These are phyloP conservation scores for Immersiporthe knoxdaviesiana DNA, from an alignment of 2,329 filamentous ascomycete genomes.

Conservation along the genomic window DNA sequence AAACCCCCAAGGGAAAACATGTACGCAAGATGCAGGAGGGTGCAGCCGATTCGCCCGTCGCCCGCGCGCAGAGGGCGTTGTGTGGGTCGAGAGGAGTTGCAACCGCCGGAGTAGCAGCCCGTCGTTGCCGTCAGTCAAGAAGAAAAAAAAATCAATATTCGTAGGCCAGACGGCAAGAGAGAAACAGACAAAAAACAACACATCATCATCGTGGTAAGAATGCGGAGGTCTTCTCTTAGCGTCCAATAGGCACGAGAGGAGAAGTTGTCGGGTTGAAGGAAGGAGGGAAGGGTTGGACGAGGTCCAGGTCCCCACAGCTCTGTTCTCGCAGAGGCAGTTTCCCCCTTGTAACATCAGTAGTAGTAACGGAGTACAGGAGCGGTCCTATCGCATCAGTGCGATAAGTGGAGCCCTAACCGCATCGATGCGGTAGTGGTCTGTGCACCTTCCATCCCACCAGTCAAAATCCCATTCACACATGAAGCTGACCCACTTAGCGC, in stretches of 20 bases:
- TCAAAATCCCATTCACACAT: too few species aligned
- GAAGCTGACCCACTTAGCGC: too few species aligned
- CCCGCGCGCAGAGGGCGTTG: too few species aligned
- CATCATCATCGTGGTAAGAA: neutral
- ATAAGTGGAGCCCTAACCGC: too few species aligned
- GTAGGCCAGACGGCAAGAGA: neutral
- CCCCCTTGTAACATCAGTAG: too few species aligned
- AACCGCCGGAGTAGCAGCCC: neutral
- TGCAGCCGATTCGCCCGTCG: neutral
- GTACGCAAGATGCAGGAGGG: neutral
- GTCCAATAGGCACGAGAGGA: neutral
- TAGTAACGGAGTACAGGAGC: too few species aligned
- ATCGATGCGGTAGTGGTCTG: too few species aligned
- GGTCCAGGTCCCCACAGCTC: neutral
- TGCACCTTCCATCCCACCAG: too few species aligned
- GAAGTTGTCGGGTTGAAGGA: neutral
- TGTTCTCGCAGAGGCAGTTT: conserved; percentile 2
- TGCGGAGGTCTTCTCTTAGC: too few species aligned
- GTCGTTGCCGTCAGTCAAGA: neutral
- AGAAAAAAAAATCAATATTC: too few species aligned
- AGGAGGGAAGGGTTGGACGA: neutral
- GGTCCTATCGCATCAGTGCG: too few species aligned
- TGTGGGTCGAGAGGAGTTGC: neutral
- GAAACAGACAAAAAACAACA: too few species aligned
- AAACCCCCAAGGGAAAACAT: neutral